Conservation (phyloP, 805 yeast species). For the Hanseniaspora mollemarum region DNA sequence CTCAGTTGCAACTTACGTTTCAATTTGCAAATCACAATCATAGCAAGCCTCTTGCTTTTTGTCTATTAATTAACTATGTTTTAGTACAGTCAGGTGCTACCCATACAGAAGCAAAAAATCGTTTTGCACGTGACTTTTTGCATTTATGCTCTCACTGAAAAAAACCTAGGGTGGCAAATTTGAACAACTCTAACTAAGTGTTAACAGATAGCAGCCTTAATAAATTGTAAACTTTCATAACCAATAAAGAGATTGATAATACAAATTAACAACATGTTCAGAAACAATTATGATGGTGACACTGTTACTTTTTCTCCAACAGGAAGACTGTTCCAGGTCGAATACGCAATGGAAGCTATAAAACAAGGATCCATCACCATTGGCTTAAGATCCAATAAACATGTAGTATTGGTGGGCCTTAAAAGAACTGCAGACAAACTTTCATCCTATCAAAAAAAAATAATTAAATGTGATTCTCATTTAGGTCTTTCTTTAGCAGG, state of each 20-base stretch:
- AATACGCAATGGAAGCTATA: constrained; percentile 93
- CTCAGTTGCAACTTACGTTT: no score
- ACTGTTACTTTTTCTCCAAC: constrained; percentile 97
- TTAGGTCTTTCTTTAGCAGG: constrained; percentile 95
- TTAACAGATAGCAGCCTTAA: neutral
- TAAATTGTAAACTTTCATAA: neutral
- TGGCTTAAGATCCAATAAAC: constrained; percentile 74
- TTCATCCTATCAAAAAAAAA: constrained; percentile 91
- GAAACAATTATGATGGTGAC: constrained; percentile 98
- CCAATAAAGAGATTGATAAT: no score
- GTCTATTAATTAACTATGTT: no score
- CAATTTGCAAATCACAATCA: no score
- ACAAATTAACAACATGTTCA: constrained; percentile 55
- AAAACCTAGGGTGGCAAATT: neutral
- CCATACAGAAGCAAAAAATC: no score
- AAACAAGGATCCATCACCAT: constrained; percentile 97
- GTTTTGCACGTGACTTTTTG: no score
- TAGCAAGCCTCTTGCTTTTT: no score
- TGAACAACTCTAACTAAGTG: neutral
- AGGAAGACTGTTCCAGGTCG: constrained; percentile 96
- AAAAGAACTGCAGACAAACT: constrained; percentile 95
- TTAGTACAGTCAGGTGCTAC: neutral
- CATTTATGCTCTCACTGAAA: neutral
- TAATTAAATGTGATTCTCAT: constrained; percentile 84
- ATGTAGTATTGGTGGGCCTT: constrained; percentile 85